Evolutionary conservation across 1,139 yeast species (phyloP).

Genomic region (Ogataea hybrid): DNA sequence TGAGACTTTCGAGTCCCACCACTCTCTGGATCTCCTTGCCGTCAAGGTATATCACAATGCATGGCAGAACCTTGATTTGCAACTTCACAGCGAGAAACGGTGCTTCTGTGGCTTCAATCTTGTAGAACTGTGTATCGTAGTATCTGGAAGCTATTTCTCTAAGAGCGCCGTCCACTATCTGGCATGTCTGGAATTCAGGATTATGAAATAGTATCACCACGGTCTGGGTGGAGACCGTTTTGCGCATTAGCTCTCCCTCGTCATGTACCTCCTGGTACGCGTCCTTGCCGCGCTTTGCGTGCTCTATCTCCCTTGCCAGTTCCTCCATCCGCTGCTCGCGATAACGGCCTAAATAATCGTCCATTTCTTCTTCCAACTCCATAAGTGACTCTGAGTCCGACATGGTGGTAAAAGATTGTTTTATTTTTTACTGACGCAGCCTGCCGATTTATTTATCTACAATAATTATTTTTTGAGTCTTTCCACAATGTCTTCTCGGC

Average conservation of each 20-base stretch:
- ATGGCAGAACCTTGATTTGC: constrained; percentile 66
- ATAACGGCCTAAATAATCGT: constrained; percentile 36
- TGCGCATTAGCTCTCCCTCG: constrained; percentile 57
- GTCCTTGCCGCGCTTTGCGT: constrained; percentile 39
- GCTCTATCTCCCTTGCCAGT: constrained; percentile 43
- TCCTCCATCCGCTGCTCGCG: constrained; percentile 52
- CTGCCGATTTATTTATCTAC: neutral
- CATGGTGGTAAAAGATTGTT: constrained; percentile 10
- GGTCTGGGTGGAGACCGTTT: constrained; percentile 42
- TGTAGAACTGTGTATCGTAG: constrained; percentile 50
- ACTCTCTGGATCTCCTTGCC: constrained; percentile 60
- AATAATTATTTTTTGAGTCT: constrained; percentile 1
- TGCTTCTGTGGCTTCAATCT: constrained; percentile 61
- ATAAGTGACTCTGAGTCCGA: constrained; percentile 37
- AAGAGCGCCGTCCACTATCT: constrained; percentile 52
- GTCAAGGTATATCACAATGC: constrained; percentile 57
- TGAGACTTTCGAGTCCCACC: constrained; percentile 66
- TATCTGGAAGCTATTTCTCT: constrained; percentile 54
- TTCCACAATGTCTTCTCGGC: constrained; percentile 1
- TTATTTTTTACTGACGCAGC: neutral
- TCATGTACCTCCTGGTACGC: constrained; percentile 39
- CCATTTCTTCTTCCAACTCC: constrained; percentile 38
- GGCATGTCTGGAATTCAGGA: constrained; percentile 59
- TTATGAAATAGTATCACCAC: constrained; percentile 66
- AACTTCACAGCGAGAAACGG: constrained; percentile 70